phyloP scores from a whole-genome alignment of 2,329 filamentous ascomycete species.

The Myriosclerotinia duriaeana region DNA sequence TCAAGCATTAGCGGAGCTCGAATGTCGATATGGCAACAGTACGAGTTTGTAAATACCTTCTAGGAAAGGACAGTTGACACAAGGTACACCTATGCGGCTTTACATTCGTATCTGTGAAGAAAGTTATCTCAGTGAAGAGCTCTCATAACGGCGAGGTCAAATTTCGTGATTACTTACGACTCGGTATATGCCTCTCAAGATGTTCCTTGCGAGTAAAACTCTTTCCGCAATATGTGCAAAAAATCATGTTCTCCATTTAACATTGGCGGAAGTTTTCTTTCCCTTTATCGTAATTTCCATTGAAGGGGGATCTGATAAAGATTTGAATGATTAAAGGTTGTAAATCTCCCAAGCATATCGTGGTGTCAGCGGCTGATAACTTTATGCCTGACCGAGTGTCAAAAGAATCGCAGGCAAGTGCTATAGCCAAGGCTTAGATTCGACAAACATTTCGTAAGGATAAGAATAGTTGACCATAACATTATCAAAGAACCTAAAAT shows the following conservation, averaged over 20 bases:
- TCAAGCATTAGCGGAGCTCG: slow-evolving; percentile 35
- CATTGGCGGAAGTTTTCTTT: neutral
- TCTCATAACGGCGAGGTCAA: neutral
- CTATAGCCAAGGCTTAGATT: slow-evolving; percentile 17
- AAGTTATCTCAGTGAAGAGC: neutral
- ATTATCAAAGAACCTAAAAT: slow-evolving; percentile 15
- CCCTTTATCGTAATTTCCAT: slow-evolving; percentile 18
- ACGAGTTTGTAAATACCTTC: slow-evolving; percentile 44
- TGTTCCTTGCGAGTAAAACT: slow-evolving; percentile 57
- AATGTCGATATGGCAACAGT: slow-evolving; percentile 6
- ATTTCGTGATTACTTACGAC: slow-evolving; percentile 45
- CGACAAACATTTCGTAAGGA: slow-evolving; percentile 8
- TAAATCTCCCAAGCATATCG: neutral
- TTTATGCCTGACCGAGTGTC: slow-evolving; percentile 6
- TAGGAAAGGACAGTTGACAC: slow-evolving; percentile 52
- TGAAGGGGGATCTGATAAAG: slow-evolving; percentile 16
- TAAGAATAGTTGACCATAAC: slow-evolving; percentile 18
- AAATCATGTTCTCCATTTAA: slow-evolving; percentile 44
- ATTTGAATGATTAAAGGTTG: slow-evolving; percentile 7
- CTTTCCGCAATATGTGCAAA: slow-evolving; percentile 56
- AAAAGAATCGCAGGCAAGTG: neutral
- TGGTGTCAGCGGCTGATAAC: slow-evolving; percentile 3
- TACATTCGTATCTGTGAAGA: slow-evolving; percentile 51
- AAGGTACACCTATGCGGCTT: slow-evolving; percentile 53
- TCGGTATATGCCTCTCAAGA: slow-evolving; percentile 55